phyloP scores from a whole-genome alignment of 2,329 filamentous ascomycete species.

The Spiromastix sp. region DNA sequence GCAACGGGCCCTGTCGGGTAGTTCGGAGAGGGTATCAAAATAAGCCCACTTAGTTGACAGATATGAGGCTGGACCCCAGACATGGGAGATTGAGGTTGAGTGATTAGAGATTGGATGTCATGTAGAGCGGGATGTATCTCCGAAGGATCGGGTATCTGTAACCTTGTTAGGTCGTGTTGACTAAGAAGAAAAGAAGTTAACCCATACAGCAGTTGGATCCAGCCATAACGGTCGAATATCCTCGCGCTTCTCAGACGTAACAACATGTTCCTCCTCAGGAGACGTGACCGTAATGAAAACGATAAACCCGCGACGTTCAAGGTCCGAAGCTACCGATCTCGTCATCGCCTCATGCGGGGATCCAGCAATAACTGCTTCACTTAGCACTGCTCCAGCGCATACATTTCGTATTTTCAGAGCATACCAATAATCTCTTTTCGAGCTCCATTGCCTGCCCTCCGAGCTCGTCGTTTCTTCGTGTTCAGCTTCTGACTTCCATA shows the following conservation, averaged over 20 bases:
- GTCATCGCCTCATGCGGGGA: constrained; percentile 76
- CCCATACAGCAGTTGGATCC: constrained; percentile 53
- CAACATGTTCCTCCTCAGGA: constrained; percentile 71
- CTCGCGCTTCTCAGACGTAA: constrained; percentile 63
- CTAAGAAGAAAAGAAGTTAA: background rate
- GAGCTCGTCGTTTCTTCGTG: constrained; percentile 58
- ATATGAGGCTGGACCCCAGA: constrained; percentile 66
- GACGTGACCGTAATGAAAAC: constrained; percentile 82
- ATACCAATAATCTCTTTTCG: constrained; percentile 67
- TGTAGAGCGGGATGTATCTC: constrained; percentile 53
- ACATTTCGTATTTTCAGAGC: constrained; percentile 12
- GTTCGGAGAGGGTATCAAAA: constrained; percentile 68
- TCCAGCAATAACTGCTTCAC: constrained; percentile 64
- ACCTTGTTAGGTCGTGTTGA: constrained; percentile 9
- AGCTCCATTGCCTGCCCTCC: constrained; percentile 69
- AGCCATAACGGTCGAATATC: constrained; percentile 76
- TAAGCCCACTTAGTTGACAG: constrained; percentile 64
- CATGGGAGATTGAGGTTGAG: constrained; percentile 64
- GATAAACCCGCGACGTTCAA: constrained; percentile 86
- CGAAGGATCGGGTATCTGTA: constrained; percentile 48
- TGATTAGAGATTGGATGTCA: constrained; percentile 62
- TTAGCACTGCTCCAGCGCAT: constrained; percentile 6
- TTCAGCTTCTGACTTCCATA: constrained; percentile 50
- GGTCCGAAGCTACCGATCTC: constrained; percentile 69
- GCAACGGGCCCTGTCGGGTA: constrained; percentile 78